These are phyloP conservation scores for Solanum pimpinellifolium DNA, from an alignment of 257 asterid genomes.

Conservation along the genomic window DNA sequence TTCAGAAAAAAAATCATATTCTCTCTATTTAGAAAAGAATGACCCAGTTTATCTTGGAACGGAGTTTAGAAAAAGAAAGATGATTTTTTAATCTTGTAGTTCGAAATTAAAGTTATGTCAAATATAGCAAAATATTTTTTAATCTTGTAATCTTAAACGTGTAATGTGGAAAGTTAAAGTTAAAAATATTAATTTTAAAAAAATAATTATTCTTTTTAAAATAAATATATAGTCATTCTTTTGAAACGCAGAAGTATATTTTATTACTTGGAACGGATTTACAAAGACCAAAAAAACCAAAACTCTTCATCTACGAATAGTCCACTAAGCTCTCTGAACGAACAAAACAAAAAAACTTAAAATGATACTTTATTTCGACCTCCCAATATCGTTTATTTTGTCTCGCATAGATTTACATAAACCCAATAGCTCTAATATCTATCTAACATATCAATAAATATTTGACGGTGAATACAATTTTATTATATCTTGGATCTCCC, in stretches of 20 bases:
- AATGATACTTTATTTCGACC: neutral
- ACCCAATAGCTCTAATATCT: accelerated
- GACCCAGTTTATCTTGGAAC: accelerated
- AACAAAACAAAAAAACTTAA: neutral
- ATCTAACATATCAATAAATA: neutral
- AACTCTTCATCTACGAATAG: neutral
- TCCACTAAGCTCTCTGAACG: neutral
- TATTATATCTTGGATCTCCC: neutral
- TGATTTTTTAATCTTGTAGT: too few species aligned
- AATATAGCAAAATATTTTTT: too few species aligned
- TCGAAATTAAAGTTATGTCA: too few species aligned
- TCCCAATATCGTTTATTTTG: neutral
- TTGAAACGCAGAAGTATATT: too few species aligned
- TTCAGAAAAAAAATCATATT: too few species aligned
- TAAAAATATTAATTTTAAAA: too few species aligned
- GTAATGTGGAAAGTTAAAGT: too few species aligned
- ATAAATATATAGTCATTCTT: too few species aligned
- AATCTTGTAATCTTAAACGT: too few species aligned
- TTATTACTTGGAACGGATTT: neutral
- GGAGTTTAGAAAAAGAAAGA: accelerated
- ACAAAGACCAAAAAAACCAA: too few species aligned
- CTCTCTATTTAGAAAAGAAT: accelerated
- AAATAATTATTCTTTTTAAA: too few species aligned
- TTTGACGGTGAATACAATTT: accelerated
- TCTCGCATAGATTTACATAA: accelerated